These are phyloP conservation scores for Starmerella davenportii DNA, from an alignment of 805 yeast species.

Conservation along the genomic window DNA sequence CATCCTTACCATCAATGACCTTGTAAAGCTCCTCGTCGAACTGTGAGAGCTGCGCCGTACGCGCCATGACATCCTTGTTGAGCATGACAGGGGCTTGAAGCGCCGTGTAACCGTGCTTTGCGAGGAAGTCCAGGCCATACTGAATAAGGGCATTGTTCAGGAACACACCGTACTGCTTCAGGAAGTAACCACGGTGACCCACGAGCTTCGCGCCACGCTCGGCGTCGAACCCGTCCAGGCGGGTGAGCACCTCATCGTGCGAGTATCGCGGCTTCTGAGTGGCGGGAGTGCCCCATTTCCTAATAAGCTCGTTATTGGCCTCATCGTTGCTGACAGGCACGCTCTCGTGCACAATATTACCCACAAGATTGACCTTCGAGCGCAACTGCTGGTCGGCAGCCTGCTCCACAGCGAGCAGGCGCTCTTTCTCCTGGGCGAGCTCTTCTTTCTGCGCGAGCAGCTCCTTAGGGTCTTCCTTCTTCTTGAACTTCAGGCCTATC, in stretches of 20 bases:
- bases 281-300: slow-evolving; percentile 58
- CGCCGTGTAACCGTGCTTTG: slow-evolving; percentile 63
- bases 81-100: slow-evolving; percentile 98
- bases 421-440: slow-evolving; percentile 51
- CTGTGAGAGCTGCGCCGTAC: slow-evolving; percentile 94
- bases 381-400: slow-evolving; percentile 60
- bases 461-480: slow-evolving; percentile 84
- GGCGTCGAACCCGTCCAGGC: slow-evolving; percentile 95
- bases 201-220: slow-evolving; percentile 95
- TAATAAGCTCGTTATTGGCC: slow-evolving; percentile 74
- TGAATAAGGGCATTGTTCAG: slow-evolving; percentile 94
- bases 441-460: slow-evolving; percentile 66
- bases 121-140: slow-evolving; percentile 77
- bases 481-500: slow-evolving; percentile 81
- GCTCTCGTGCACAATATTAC: slow-evolving; percentile 84
- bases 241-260: slow-evolving; percentile 84
- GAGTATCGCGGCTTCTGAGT: slow-evolving; percentile 63
- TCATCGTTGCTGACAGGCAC: slow-evolving; percentile 80
- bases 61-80: slow-evolving; percentile 99
- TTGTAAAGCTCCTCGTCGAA: slow-evolving; percentile 97
- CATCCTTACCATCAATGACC: slow-evolving; percentile 92
- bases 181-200: slow-evolving; percentile 96
- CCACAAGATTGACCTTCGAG: slow-evolving; percentile 71
- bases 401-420: slow-evolving; percentile 48
- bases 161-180: slow-evolving; percentile 89